A percentile compares a stretch with the other conserved stretches of the same genome.
These are phyloP conservation scores for Lasiosphaeria hispida DNA, from an alignment of 495 filamentous ascomycete genomes.

Conservation along the genomic window DNA sequence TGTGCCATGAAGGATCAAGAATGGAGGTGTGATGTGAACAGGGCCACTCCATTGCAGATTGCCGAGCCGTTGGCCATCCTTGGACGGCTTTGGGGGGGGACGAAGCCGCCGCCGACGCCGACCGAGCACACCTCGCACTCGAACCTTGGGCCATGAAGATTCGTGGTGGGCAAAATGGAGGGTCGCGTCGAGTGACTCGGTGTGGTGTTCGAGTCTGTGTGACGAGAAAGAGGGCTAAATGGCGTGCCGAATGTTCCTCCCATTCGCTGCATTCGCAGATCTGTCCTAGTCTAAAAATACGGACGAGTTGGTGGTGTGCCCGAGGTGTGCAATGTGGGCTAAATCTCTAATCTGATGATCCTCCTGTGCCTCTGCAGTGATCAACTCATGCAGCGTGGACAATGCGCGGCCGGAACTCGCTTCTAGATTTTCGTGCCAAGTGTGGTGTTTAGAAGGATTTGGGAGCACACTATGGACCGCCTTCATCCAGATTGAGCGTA, in stretches of 20 bases:
- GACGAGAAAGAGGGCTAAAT: background rate
- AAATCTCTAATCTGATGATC: background rate
- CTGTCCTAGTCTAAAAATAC: no score
- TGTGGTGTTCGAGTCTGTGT: no score
- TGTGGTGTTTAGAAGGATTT: conserved; percentile 2
- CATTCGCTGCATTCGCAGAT: background rate
- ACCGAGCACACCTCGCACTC: no score
- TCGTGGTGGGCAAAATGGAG: no score
- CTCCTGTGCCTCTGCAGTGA: background rate
- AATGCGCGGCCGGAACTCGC: conserved; percentile 11
- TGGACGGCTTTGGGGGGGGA: no score
- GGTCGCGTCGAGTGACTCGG: no score
- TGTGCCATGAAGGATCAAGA: background rate
- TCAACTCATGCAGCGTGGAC: conserved; percentile 2
- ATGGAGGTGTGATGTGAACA: background rate
- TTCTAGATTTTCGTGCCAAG: conserved; percentile 2
- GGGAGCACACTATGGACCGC: background rate
- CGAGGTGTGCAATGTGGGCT: background rate
- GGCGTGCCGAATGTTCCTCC: background rate
- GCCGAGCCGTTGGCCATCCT: conserved; percentile 1
- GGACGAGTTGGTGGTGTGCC: background rate
- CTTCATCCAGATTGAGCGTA: conserved; percentile 11
- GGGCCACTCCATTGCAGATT: background rate
- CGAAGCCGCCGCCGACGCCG: no score
- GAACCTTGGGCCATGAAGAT: no score